Evolutionary conservation across 2,329 filamentous ascomycete genomes (phyloP).

Genomic region (Aspergillus hiratsukae): DNA sequence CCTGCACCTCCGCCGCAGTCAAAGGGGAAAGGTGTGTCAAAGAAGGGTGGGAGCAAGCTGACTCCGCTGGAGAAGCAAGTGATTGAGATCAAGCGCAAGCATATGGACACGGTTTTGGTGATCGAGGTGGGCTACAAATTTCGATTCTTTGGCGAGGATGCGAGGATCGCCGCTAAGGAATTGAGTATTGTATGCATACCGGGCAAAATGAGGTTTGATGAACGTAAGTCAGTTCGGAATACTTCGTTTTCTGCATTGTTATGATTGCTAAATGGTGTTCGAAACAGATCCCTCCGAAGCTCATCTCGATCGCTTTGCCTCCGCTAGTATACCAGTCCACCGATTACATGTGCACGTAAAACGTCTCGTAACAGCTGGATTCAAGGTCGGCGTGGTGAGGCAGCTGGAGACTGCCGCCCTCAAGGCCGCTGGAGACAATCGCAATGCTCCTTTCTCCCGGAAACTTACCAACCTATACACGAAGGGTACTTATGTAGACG

Average conservation of each 20-base stretch:
- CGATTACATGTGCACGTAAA: slow-evolving; percentile 91
- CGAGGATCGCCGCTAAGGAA: slow-evolving; percentile 80
- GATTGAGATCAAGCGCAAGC: slow-evolving; percentile 85
- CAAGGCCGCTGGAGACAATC: slow-evolving; percentile 92
- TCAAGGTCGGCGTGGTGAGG: slow-evolving; percentile 93
- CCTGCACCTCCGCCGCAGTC: slow-evolving; percentile 41
- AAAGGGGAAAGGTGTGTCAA: slow-evolving; percentile 49
- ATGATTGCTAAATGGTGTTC: not conserved
- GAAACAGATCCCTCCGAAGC: slow-evolving; percentile 76
- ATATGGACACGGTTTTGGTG: slow-evolving; percentile 84
- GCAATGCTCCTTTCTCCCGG: slow-evolving; percentile 84
- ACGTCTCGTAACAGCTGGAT: slow-evolving; percentile 81
- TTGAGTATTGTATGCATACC: slow-evolving; percentile 95
- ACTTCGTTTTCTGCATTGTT: not conserved
- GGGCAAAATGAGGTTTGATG: slow-evolving; percentile 89
- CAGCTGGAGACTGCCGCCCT: slow-evolving; percentile 93
- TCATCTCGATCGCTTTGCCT: slow-evolving; percentile 86
- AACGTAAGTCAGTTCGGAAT: slow-evolving; percentile 53
- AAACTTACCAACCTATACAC: slow-evolving; percentile 97
- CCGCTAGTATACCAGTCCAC: slow-evolving; percentile 91
- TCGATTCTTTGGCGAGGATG: slow-evolving; percentile 94
- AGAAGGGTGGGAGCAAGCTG: slow-evolving; percentile 75
- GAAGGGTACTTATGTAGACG: slow-evolving; percentile 95
- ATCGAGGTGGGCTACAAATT: slow-evolving; percentile 98
- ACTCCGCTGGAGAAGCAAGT: slow-evolving; percentile 94